phyloP scores from a whole-genome alignment of 371 early-diverging fungal species.

The Phascolomyces articulosus region DNA sequence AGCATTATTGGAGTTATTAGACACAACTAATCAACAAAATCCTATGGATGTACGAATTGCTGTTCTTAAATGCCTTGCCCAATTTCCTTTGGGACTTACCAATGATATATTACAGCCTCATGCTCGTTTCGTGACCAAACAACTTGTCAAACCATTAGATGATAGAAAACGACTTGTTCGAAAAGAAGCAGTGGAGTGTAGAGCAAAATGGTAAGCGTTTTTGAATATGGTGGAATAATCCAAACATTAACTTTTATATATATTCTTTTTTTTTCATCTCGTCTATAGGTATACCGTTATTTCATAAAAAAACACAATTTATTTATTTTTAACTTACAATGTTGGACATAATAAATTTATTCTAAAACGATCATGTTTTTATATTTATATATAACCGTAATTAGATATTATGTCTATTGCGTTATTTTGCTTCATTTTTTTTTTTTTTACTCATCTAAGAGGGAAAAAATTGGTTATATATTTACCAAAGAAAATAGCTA shows the following conservation, averaged over 20 bases:
- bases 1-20: slow-evolving; percentile 47
- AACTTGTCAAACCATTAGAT: slow-evolving; percentile 70
- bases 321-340: too few relatives aligned
- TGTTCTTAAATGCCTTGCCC: slow-evolving; percentile 72
- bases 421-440: too few relatives aligned
- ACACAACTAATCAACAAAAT: slow-evolving; percentile 33
- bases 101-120: slow-evolving; percentile 66
- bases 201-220: slow-evolving; percentile 76
- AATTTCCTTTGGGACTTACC: slow-evolving; percentile 64
- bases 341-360: not conserved
- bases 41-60: slow-evolving; percentile 63
- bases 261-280: not conserved
- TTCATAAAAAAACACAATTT: not conserved
- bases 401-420: too few relatives aligned
- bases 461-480: too few relatives aligned
- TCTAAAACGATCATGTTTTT: not conserved
- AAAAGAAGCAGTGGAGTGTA: slow-evolving; percentile 84
- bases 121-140: slow-evolving; percentile 62
- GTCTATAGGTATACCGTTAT: not conserved
- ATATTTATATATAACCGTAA: too few relatives aligned
- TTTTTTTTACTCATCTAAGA: too few relatives aligned
- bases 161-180: slow-evolving; percentile 90
- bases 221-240: not conserved
- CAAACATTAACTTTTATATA: not conserved
- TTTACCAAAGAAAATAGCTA: too few relatives aligned